Base-by-base conservation (phyloP, 352 stramenopile species). In the Ochromonadaceae sp. region DNA sequence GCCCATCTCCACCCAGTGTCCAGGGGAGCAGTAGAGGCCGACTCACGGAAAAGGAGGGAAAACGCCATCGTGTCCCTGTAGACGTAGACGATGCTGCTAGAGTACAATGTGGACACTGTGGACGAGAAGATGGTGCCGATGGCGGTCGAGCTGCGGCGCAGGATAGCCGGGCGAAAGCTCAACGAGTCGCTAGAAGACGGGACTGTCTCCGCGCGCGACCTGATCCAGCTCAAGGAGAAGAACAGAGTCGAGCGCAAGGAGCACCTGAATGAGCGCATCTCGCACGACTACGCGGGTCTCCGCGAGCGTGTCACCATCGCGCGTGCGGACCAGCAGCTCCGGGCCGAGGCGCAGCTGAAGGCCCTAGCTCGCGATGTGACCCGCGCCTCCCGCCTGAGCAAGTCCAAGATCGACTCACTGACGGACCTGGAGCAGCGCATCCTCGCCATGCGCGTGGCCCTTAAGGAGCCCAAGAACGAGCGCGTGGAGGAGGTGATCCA, bases 341-440 rank as follows among this genome's bases (percentile, higher is more conserved):
- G 39, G 9, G 38, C 25, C 17, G 20, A 17, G 15, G 28, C 31
- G 2, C 34, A 63, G 28, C 25, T 63, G 15, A 28, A 15, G 28
- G 40, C 35, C 20, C 41, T 63, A 38, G 38, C 1, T 14, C 48
- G 38, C 26, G 55, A 63, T 53, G 31, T 63, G 26, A 41, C 34
- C 2, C 55, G 55, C 38, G 38, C 55, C 38, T 30, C 55, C 9
- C 4, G 55, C 3, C 41, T 63, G 22, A 12, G 36, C 28, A 63
- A 63, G 38, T 5, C 55, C 17, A 22, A 31, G 31, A 7, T 63
- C 9, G 55, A 63, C 38, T 12, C 55, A 2, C 31, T 63, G 17
- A 53, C 7, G 30, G 55, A 63, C 52, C 28, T 63, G 31, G 55
- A 63, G 30, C n/a, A 25, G 28, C 55, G 55, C 22, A 53, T 63